These are phyloP conservation scores for Fusarium sublunatum DNA, from an alignment of 2,329 filamentous ascomycete species.

Conservation along the genomic window DNA sequence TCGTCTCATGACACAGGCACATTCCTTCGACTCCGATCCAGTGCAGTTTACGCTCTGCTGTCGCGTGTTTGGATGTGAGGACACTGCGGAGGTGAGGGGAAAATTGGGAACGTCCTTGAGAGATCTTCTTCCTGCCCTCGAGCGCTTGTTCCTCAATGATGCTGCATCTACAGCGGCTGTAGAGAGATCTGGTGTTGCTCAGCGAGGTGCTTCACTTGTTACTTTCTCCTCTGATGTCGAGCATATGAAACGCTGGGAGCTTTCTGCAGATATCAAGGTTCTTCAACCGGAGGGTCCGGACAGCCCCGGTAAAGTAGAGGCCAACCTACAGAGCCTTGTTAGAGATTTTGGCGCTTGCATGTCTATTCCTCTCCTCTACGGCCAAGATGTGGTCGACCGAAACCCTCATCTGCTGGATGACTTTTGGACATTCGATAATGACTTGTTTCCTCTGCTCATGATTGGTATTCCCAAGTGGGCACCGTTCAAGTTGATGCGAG, in stretches of 20 bases:
- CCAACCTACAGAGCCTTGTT: constrained; percentile 20
- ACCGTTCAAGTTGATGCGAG: constrained; percentile 29
- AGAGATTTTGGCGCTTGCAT: constrained; percentile 43
- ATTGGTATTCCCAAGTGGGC: constrained; percentile 38
- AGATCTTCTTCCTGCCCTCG: constrained; percentile 26
- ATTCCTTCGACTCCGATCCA: constrained; percentile 18
- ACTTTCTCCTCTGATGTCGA: constrained; percentile 21
- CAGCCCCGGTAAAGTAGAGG: constrained; percentile 5
- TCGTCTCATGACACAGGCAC: constrained; percentile 27
- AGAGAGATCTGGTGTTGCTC: constrained; percentile 21
- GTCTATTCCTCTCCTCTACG: constrained; percentile 38
- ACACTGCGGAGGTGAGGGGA: constrained; percentile 10
- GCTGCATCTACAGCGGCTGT: constrained; percentile 33
- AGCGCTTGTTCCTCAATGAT: constrained; percentile 39
- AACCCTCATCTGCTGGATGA: constrained; percentile 30
- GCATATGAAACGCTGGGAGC: constrained; percentile 34
- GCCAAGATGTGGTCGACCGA: constrained; percentile 34
- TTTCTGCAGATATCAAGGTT: constrained; percentile 20
- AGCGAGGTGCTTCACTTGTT: constrained; percentile 28
- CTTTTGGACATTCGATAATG: constrained; percentile 42
- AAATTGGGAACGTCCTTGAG: constrained; percentile 19
- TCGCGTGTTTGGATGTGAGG: constrained; percentile 28
- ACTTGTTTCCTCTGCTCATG: constrained; percentile 36
- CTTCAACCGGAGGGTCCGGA: not conserved
- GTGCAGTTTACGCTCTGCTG: constrained; percentile 28